These are phyloP conservation scores for Coemansia sp. DNA, from an alignment of 192 early-diverging fungal species.

Conservation along the genomic window DNA sequence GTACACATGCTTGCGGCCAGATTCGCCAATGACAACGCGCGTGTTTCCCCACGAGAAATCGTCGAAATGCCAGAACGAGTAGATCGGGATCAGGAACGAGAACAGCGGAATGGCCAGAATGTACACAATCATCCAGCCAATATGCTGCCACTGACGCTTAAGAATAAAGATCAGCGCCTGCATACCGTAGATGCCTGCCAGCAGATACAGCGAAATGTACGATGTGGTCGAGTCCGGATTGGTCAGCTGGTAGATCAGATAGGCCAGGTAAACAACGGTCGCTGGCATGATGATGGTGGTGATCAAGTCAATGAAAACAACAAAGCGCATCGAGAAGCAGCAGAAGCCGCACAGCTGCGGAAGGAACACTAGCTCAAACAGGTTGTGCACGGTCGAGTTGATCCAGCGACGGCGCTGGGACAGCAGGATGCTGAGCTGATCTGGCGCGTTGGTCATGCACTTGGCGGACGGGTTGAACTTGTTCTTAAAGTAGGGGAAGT, in stretches of 20 bases:
- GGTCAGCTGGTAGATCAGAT: constrained; percentile 70
- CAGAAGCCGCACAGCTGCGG: constrained; percentile 95
- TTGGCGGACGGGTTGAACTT: constrained; percentile 91
- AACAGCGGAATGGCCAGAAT: constrained; percentile 90
- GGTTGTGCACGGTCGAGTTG: constrained; percentile 99
- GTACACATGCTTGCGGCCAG: constrained; percentile 72
- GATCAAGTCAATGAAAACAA: constrained; percentile 93
- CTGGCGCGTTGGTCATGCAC: constrained; percentile 93
- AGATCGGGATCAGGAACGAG: constrained; percentile 78
- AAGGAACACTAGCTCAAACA: constrained; percentile 90
- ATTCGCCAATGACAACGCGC: constrained; percentile 85
- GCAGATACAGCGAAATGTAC: constrained; percentile 79
- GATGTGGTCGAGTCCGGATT: constrained; percentile 66
- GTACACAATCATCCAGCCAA: constrained; percentile 97
- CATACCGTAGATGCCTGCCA: constrained; percentile 86
- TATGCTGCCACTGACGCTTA: constrained; percentile 87
- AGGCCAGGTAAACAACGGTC: constrained; percentile 83
- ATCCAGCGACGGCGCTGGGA: constrained; percentile 99
- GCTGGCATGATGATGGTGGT: constrained; percentile 93
- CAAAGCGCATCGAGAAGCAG: constrained; percentile 96
- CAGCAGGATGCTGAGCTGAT: constrained; percentile 87
- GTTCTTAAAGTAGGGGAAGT: constrained; percentile 96
- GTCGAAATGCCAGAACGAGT: constrained; percentile 99
- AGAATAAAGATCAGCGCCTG: constrained; percentile 87
- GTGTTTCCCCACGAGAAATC: constrained; percentile 99